These are phyloP conservation scores for Coemansia sp. DNA, from an alignment of 371 early-diverging fungal genomes.

Conservation along the genomic window DNA sequence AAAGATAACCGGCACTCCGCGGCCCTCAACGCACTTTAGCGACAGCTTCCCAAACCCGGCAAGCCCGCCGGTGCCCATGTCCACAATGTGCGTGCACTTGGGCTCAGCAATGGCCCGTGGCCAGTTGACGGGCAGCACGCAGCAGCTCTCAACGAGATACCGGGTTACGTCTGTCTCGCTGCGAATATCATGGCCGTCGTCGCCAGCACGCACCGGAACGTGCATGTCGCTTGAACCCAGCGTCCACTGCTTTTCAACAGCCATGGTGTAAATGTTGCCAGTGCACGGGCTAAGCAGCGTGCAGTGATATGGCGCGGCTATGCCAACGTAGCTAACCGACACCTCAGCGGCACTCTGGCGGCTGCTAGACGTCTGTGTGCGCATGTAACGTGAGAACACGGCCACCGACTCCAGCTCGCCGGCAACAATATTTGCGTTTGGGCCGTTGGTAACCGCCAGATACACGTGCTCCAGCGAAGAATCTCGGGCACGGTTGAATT, in stretches of 20 bases:
- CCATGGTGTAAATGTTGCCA: constrained; percentile 52
- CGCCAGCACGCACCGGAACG: constrained; percentile 75
- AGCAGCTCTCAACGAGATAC: constrained; percentile 75
- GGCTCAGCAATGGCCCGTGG: constrained; percentile 66
- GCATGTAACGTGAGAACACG: background rate
- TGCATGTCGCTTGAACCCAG: constrained; percentile 57
- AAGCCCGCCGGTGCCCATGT: constrained; percentile 90
- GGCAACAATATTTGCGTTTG: constrained; percentile 24
- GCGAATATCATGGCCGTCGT: too few species aligned
- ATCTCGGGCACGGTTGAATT: constrained; percentile 9
- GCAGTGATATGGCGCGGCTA: constrained; percentile 83
- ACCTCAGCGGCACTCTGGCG: too few species aligned
- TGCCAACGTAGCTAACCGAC: constrained; percentile 73
- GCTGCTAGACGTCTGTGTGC: constrained; percentile 46
- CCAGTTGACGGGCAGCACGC: constrained; percentile 80
- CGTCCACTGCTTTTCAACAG: constrained; percentile 37
- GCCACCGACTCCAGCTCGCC: constrained; percentile 6
- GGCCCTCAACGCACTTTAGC: constrained; percentile 86
- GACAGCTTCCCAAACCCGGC: constrained; percentile 72
- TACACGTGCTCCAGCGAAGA: constrained; percentile 46
- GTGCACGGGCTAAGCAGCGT: constrained; percentile 55
- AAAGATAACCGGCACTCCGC: constrained; percentile 81
- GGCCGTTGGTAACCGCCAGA: constrained; percentile 78
- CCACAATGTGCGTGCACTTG: constrained; percentile 78
- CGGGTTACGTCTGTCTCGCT: constrained; percentile 14